Evolutionary conservation across 352 stramenopile genomes (phyloP).

Genomic region (Pythium monospermum): DNA sequence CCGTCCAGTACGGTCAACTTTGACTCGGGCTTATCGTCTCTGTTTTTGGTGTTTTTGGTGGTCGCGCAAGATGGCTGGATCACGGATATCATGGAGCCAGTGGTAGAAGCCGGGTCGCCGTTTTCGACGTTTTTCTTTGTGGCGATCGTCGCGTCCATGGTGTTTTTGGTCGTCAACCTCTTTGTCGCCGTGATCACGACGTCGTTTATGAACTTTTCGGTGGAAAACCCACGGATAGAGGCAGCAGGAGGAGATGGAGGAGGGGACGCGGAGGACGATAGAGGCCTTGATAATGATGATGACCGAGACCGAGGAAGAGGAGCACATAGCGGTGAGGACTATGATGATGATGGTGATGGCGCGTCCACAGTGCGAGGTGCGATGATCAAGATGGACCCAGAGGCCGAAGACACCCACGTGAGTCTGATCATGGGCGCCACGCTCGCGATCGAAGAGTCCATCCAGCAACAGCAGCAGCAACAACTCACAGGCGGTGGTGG

Average conservation of each 20-base stretch:
- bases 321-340: conserved; percentile 17
- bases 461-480: conserved; percentile 19
- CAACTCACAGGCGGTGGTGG: neutral
- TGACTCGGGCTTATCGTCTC: conserved; percentile 53
- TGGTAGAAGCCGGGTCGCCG: conserved; percentile 52
- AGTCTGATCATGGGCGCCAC: conserved; percentile 81
- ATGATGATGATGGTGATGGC: conserved; percentile 23
- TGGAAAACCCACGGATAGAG: conserved; percentile 23
- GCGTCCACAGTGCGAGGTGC: conserved; percentile 11
- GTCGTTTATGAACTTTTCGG: conserved; percentile 77
- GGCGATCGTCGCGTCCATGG: conserved; percentile 65
- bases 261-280: conserved; percentile 1
- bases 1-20: conserved; percentile 63
- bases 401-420: conserved; percentile 67
- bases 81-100: conserved; percentile 71
- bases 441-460: conserved; percentile 61
- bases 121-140: conserved; percentile 65
- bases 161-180: conserved; percentile 79
- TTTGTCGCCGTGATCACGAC: conserved; percentile 84
- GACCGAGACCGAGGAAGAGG: neutral
- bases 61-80: conserved; percentile 78
- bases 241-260: neutral
- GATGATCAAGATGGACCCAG: conserved; percentile 46
- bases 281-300: neutral
- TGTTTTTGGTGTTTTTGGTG: conserved; percentile 78